Evolutionary conservation across 2,329 filamentous ascomycete genomes (phyloP), one percentile per base, ranked within the genome.

Genomic region (Colletotrichum plurivorum): DNA sequence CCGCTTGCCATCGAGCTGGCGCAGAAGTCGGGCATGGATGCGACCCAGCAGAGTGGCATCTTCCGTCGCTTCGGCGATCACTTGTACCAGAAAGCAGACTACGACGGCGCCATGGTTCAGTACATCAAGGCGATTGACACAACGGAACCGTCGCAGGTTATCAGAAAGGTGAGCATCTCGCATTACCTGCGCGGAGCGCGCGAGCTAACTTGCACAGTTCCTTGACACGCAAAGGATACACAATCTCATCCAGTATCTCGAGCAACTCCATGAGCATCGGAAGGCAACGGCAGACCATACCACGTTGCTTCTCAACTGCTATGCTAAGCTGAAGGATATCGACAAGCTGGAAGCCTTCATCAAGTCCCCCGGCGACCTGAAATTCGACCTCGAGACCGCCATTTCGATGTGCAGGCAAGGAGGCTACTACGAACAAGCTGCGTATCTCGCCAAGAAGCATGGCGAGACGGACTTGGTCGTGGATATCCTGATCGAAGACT

Each of bases 91-190:
- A 97, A 97, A 76, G 94, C 93, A 5, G 95, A 98, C 76, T 99
- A 95, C 76, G 96, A 99, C 76, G 96, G 93, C 7, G 95, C 97
- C n/a, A 99, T 99, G 97, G 92, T 97, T 75, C 96, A 98, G 79
- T 99, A 99, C 77, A 90, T 99, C 71, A 93, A 94, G 74, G 95
- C 97, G 0, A 98, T 99, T 69, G 95, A 98, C 77, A 96, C 94
- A 68, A 98, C 95, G 0, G 95, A 98, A 75, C 95, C 95, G 7
- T 98, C 95, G 2, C 95, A 98, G 76, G 94, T 98, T 54, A 98
- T 98, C 76, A 89, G 95, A 74, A 98, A 97, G 84, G 92, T 93
- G 76, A 59, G 74, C 18, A 12, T n/a, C 3, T 15, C 5, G 13
- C 4, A 1, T 41, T 15, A 0, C 1, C 4, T 2, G 5, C 5